Evolutionary conservation across 2,329 filamentous ascomycete species (phyloP).

Genomic region (Talaromyces sp.): DNA sequence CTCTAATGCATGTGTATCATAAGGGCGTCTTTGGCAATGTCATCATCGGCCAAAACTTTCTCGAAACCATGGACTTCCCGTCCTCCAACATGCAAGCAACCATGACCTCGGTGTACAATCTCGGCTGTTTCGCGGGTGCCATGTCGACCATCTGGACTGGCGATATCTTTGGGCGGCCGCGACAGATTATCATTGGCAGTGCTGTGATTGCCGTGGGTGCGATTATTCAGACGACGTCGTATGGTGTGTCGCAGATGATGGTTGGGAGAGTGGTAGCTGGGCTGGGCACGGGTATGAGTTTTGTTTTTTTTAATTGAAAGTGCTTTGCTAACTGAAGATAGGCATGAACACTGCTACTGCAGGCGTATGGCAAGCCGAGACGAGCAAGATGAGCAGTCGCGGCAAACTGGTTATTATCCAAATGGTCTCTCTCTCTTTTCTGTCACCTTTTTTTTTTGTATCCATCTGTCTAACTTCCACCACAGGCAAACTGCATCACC

Average conservation of each 20-base stretch:
- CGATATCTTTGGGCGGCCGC: constrained; percentile 8
- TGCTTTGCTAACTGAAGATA: not conserved
- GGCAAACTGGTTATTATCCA: constrained; percentile 24
- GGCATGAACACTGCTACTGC: constrained; percentile 42
- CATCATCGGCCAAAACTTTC: constrained; percentile 9
- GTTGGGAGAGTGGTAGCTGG: constrained; percentile 47
- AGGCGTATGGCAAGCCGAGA: constrained; percentile 43
- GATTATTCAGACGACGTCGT: constrained; percentile 42
- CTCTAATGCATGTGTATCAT: not conserved
- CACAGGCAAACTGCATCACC: constrained; percentile 44
- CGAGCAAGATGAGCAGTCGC: constrained; percentile 34
- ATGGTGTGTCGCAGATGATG: constrained; percentile 41
- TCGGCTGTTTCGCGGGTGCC: constrained; percentile 10
- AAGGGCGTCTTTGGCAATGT: constrained; percentile 11
- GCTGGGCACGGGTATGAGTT: constrained; percentile 38
- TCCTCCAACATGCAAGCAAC: constrained; percentile 10
- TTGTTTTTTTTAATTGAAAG: constrained; percentile 11
- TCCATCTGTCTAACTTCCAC: constrained; percentile 7
- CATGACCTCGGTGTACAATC: constrained; percentile 13
- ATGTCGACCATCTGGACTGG: constrained; percentile 11
- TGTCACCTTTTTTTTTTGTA: not conserved
- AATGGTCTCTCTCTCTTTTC: constrained; percentile 16
- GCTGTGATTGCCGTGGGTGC: constrained; percentile 37
- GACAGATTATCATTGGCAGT: constrained; percentile 10
- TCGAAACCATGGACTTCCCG: constrained; percentile 8